Conservation (phyloP, 345 rosid species). For the Populus ilicifolia region DNA sequence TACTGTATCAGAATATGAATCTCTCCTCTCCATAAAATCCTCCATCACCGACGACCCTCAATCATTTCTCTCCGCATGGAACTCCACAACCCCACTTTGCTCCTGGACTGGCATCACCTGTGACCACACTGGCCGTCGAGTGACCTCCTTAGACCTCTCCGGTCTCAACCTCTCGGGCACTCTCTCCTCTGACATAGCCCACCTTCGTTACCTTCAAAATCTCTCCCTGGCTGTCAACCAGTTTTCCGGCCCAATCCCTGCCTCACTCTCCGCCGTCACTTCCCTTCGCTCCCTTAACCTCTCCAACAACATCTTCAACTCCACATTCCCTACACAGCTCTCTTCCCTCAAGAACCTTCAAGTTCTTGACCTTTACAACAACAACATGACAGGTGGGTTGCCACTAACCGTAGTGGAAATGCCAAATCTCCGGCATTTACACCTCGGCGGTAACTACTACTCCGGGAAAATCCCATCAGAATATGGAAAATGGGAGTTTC, state of each 20-base stretch:
- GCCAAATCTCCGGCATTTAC: conserved; percentile 65
- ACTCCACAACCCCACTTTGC: conserved; percentile 46
- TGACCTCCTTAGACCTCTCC: conserved; percentile 57
- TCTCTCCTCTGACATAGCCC: conserved; percentile 57
- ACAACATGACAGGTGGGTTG: conserved; percentile 74
- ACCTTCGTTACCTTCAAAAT: conserved; percentile 56
- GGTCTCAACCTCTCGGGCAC: conserved; percentile 64
- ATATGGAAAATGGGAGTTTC: conserved; percentile 63
- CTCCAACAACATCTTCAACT: conserved; percentile 74
- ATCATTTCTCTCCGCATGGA: conserved; percentile 63
- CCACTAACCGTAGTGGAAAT: conserved; percentile 63
- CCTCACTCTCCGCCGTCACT: conserved; percentile 51
- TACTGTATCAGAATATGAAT: conserved; percentile 53
- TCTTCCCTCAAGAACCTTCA: conserved; percentile 54
- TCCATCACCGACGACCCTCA: conserved; percentile 55
- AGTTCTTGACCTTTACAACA: conserved; percentile 85
- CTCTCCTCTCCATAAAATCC: conserved; percentile 74
- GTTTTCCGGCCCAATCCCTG: conserved; percentile 66
- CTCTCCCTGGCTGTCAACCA: conserved; percentile 55
- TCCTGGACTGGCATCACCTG: conserved; percentile 67
- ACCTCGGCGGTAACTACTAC: conserved; percentile 87
- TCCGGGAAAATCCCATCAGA: conserved; percentile 61
- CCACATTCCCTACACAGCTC: conserved; percentile 59
- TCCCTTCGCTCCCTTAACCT: conserved; percentile 63
- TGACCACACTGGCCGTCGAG: conserved; percentile 57